phyloP scores from a whole-genome alignment of 805 yeast genomes.

The Cyberlindnera euphorbiae region DNA sequence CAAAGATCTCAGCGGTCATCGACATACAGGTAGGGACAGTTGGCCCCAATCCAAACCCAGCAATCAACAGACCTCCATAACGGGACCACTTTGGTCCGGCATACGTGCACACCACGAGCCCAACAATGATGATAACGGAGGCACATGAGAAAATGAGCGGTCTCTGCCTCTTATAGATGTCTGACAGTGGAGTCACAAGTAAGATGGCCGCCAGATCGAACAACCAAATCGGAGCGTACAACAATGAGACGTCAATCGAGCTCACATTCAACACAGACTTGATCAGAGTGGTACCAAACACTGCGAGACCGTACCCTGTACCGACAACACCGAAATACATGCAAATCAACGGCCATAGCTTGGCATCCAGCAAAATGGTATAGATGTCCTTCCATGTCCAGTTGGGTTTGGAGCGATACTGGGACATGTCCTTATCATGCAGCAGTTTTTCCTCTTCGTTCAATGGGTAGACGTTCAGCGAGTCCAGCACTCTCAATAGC shows the following conservation, averaged over 20 bases:
- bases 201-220: constrained; percentile 76
- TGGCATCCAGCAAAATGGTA: constrained; percentile 50
- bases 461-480: constrained; percentile 39
- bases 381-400: constrained; percentile 63
- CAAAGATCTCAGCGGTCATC: constrained; percentile 73
- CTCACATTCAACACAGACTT: constrained; percentile 51
- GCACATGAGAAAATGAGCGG: constrained; percentile 60
- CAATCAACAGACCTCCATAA: constrained; percentile 75
- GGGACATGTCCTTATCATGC: constrained; percentile 58
- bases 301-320: constrained; percentile 82
- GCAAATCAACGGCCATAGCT: constrained; percentile 76
- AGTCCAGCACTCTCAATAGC: constrained; percentile 15
- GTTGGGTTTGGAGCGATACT: constrained; percentile 38
- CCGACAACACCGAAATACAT: constrained; percentile 95
- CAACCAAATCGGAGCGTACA: constrained; percentile 89
- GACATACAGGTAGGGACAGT: constrained; percentile 89
- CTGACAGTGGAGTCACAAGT: constrained; percentile 75
- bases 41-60: constrained; percentile 87
- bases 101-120: constrained; percentile 71
- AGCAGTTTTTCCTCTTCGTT: constrained; percentile 44
- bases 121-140: constrained; percentile 63
- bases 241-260: constrained; percentile 65
- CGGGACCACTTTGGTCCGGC: constrained; percentile 71
- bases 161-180: constrained; percentile 53
- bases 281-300: constrained; percentile 77